Base-by-base conservation (phyloP, 495 filamentous ascomycete genomes). In the Tuber borchii region DNA sequence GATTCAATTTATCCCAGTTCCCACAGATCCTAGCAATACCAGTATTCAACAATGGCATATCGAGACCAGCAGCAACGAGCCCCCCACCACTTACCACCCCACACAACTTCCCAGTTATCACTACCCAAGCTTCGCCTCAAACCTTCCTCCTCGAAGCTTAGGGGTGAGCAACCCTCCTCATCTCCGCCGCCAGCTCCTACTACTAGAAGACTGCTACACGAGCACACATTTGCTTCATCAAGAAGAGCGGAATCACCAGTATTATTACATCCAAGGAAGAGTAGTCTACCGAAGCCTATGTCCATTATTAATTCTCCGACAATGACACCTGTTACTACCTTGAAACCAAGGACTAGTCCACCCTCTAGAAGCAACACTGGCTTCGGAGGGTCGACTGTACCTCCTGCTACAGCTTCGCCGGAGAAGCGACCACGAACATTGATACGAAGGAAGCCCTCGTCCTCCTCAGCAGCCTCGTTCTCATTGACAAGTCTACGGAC, bases 341-440 rank as follows among this genome's bases (percentile, higher is more conserved):
- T 79, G 46, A 79, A 79, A 26, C 77, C 78, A 34, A 77, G 78
- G 20, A 79, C 78, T 34, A 79, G 78, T 69, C 78, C 78, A 16
- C 78, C 78, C 56, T 65, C 56, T 34, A 65, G 26, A 34, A 65
- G 56, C 56, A 65, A 65, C 17, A 17, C 56, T 14, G 26, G 56
- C 56, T 65, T 65, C 26, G 56, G 56, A 65, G 56, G 56, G 26
- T 31, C 56, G 26, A 79, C 78, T 37, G 78, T 79, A 75, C 75
- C 78, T 70, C 70, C 65, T 44, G 70, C 77, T 39, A 71, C 77
- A 70, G 37, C 73, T 61, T 73, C 73, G 0, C 76, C 70, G 46
- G 78, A 79, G 78, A 79, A 79, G 34, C 73, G 78, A 51, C 74
- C 74, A n/a, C 77, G 78, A 43, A 79, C 78, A 73, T 70, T 79